phyloP scores from a whole-genome alignment of 164 flowering plant genomes.

The Aristolochia contorta region DNA sequence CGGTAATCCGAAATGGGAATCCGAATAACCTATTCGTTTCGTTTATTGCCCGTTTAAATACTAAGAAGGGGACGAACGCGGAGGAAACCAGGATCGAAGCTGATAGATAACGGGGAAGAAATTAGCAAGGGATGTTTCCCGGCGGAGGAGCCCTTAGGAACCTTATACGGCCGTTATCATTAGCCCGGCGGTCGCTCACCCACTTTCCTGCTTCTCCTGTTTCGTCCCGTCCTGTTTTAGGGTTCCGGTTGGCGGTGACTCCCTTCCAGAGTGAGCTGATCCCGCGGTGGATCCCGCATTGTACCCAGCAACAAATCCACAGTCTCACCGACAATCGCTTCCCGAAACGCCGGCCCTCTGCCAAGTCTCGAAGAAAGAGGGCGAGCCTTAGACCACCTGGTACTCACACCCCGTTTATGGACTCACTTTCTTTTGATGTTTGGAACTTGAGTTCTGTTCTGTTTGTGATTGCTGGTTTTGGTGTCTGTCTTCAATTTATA shows the following conservation, averaged over 20 bases:
- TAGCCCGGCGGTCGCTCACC: neutral
- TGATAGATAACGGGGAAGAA: too few relatives aligned
- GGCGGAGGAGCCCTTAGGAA: too few relatives aligned
- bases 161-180: too few relatives aligned
- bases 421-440: neutral
- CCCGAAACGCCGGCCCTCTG: slow-evolving; percentile 65
- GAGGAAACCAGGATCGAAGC: too few relatives aligned
- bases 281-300: neutral
- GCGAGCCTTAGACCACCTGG: slow-evolving; percentile 68
- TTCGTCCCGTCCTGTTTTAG: neutral
- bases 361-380: slow-evolving; percentile 49
- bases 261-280: slow-evolving; percentile 9
- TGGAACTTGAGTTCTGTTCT: neutral
- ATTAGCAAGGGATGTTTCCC: too few relatives aligned
- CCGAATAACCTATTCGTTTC: too few relatives aligned
- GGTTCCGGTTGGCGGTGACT: neutral
- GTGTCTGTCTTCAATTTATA: too few relatives aligned
- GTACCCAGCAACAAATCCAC: slow-evolving; percentile 24
- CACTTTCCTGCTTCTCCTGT: neutral
- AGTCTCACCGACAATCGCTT: slow-evolving; percentile 67
- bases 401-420: slow-evolving; percentile 6
- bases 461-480: too few relatives aligned
- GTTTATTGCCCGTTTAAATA: too few relatives aligned
- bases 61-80: too few relatives aligned
- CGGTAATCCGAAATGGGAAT: too few relatives aligned